Percentiles rank a stretch among this genome's conserved stretches.
These are phyloP conservation scores for Penicillium alfredii DNA, from an alignment of 495 filamentous ascomycete genomes.

Conservation along the genomic window DNA sequence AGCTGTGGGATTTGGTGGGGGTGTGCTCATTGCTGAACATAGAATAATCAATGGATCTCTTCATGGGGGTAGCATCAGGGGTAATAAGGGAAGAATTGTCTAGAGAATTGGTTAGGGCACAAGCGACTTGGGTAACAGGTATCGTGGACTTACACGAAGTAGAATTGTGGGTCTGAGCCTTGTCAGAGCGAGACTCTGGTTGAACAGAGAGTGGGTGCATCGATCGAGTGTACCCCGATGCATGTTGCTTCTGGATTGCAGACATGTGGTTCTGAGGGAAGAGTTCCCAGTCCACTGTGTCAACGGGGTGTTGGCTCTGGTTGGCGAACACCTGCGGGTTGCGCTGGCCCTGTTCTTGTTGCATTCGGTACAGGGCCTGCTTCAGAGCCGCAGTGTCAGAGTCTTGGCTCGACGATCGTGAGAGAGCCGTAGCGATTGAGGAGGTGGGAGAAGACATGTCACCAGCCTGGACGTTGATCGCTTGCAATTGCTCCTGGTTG, in stretches of 20 bases:
- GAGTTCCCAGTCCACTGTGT: slow-evolving; percentile 23
- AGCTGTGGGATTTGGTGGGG: slow-evolving; percentile 31
- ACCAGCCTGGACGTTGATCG: slow-evolving; percentile 14
- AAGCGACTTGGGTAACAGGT: background rate
- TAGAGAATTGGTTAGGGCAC: slow-evolving; percentile 16
- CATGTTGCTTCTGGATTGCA: slow-evolving; percentile 16
- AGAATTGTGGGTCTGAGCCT: slow-evolving; percentile 53
- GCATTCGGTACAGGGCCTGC: slow-evolving; percentile 15
- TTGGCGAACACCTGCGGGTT: no score
- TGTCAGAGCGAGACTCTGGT: slow-evolving; percentile 28
- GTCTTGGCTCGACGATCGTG: slow-evolving; percentile 21
- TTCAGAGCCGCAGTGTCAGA: slow-evolving; percentile 16
- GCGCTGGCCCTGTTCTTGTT: slow-evolving; percentile 13
- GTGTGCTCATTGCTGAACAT: slow-evolving; percentile 31
- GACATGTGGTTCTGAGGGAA: slow-evolving; percentile 17
- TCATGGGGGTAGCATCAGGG: slow-evolving; percentile 44
- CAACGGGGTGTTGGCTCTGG: slow-evolving; percentile 2
- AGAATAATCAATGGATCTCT: slow-evolving; percentile 34
- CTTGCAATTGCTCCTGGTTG: slow-evolving; percentile 35
- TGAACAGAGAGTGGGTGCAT: slow-evolving; percentile 37
- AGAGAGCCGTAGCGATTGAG: slow-evolving; percentile 17
- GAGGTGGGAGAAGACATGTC: slow-evolving; percentile 9
- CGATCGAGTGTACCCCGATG: slow-evolving; percentile 17
- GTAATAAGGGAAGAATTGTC: slow-evolving; percentile 46
- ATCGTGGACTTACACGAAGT: slow-evolving; percentile 23